Conservation (phyloP, 345 rosid species). For the Eucalyptus globulus region DNA sequence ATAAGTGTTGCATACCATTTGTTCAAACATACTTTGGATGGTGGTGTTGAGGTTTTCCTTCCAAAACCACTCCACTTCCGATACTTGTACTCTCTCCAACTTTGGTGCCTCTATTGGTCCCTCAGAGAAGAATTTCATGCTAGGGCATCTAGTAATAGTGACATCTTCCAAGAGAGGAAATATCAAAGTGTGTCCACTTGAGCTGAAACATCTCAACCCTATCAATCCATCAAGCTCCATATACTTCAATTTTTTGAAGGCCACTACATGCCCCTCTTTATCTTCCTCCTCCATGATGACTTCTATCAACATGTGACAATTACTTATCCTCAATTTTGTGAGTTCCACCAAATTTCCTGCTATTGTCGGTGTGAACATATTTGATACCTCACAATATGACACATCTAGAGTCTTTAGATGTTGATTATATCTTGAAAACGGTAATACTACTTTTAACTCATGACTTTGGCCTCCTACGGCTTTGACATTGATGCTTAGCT, state of each 20-base stretch:
- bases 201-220: background rate
- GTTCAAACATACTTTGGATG: background rate
- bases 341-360: background rate
- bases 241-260: background rate
- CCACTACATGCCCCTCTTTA: background rate
- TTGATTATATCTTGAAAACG: accelerated
- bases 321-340: background rate
- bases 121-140: background rate
- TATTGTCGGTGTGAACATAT: background rate
- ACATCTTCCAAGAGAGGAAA: background rate
- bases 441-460: background rate
- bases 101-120: background rate
- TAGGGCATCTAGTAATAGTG: background rate
- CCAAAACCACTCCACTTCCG: background rate
- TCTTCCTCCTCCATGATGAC: background rate
- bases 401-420: background rate
- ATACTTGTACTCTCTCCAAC: background rate
- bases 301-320: background rate
- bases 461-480: background rate
- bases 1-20: background rate
- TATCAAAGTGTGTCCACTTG: accelerated
- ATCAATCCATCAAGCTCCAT: background rate
- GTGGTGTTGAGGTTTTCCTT: background rate
- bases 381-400: background rate
- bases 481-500: background rate